Evolutionary conservation across 2,329 filamentous ascomycete genomes (phyloP), one percentile per base, ranked within the genome.

Genomic region (Aspergillus awamori): DNA sequence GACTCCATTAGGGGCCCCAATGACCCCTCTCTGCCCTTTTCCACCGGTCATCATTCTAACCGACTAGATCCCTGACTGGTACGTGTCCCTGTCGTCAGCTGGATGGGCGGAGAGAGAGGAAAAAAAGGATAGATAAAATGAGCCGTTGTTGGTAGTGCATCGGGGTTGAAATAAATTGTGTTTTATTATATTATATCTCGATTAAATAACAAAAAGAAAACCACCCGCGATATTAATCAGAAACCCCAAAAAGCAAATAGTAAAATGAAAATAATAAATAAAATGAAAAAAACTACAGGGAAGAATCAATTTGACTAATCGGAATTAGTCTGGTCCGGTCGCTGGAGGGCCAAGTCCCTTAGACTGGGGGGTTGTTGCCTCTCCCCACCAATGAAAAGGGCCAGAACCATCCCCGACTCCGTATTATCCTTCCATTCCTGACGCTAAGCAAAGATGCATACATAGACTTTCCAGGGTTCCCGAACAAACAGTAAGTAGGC

Each of bases 11-110:
- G 63, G 64, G 64, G 53, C 64, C 57, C 49, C 52, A 57, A 45
- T 24, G 39, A 38, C 36, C 22, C 54, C 54, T 57, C 49, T 54
- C 47, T 59, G 53, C 53, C 59, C 17, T 43, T 17, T 41, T 47
- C 59, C 57, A 56, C 41, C 39, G 53, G 53, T 13, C 53, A 45
- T 43, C 43, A 38, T 55, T 47, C 61, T 63, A 66, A 61, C 58
- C 54, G 58, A 57, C 60, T 63, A 58, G 53, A 64, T 62, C 61
- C 63, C 58, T 63, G 60, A 36, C 54, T 63, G 57, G 62, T 67
- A 63, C 65, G 65, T 67, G 59, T 63, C 63, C 57, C 57, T 64
- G 62, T 66, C 62, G 65, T 67, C 63, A 67, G 65, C 65, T 49
- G 45, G 57, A 62, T 59, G 38, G 20, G 26, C 52, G 45, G 55